Conservation (phyloP, 768 basidiomycete species). For the Fomitopsis pulvina region DNA sequence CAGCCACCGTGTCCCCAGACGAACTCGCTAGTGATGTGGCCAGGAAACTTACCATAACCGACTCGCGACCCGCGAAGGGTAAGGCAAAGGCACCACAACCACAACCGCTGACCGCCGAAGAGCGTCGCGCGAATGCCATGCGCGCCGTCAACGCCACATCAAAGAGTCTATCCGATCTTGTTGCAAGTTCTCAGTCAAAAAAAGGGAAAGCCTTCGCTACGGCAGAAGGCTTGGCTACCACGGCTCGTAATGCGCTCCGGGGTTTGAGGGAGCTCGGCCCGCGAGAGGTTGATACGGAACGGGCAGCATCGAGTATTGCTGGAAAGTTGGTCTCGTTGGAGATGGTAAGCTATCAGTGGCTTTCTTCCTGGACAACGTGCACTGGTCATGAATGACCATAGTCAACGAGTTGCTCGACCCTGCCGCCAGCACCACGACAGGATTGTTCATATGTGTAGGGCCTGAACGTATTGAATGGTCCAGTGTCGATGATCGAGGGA, state of each 20-base stretch:
- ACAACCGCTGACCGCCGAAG: constrained; percentile 21
- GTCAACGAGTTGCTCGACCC: too few relatives aligned
- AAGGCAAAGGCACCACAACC: constrained; percentile 6
- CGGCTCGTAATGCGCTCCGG: constrained; percentile 39
- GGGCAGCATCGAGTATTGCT: constrained; percentile 60
- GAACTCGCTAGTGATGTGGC: constrained; percentile 21
- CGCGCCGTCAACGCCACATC: constrained; percentile 55
- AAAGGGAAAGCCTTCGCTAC: constrained; percentile 21
- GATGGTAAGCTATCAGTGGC: too few relatives aligned
- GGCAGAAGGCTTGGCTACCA: constrained; percentile 30
- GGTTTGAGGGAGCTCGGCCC: constrained; percentile 39
- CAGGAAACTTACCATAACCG: constrained; percentile 19
- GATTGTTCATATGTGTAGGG: too few relatives aligned
- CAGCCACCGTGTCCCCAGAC: constrained; percentile 9
- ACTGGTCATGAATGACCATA: too few relatives aligned
- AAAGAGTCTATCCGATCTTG: constrained; percentile 52
- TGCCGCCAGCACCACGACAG: too few relatives aligned
- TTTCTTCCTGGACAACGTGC: too few relatives aligned
- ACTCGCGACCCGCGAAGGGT: constrained; percentile 14
- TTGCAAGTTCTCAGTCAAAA: constrained; percentile 40
- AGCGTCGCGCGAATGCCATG: constrained; percentile 46
- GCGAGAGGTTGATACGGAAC: constrained; percentile 59
- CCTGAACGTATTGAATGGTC: too few relatives aligned
- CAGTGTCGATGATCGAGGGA: too few relatives aligned
- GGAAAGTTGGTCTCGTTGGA: constrained; percentile 65